Evolutionary conservation across 805 yeast species (phyloP), one percentile per base, ranked within the genome.

Genomic region (Wickerhamomyces alni): DNA sequence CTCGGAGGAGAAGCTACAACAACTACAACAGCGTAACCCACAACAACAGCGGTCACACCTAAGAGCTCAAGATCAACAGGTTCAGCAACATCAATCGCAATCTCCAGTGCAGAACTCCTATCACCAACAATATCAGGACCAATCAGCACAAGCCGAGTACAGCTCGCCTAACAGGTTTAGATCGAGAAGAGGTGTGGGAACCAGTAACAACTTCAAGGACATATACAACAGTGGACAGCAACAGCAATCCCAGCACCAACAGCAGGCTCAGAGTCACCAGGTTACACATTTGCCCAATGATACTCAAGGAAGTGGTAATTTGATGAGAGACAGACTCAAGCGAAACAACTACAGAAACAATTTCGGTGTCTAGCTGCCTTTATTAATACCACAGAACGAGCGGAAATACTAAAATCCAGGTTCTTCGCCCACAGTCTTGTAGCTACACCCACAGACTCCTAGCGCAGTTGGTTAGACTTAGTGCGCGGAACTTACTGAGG

Each of bases 271-370:
- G n/a, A n/a, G n/a, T n/a, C n/a, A n/a, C n/a, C n/a, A n/a, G n/a
- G n/a, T n/a, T n/a, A n/a, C n/a, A n/a, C n/a, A n/a, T n/a, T n/a
- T n/a, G 24, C 24, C 24, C 9, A 21, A 9, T 21, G 24, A 21
- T 7, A 21, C 24, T 7, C 6, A 21, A 6, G 9, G 9, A 9
- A 22, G 10, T 27, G 30, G 17, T 22, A 33, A n/a, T 22, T 24
- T 17, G 30, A 50, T 55, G 50, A 50, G 45, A 24, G 58, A 52
- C 30, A 48, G 57, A 24, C 33, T 55, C 22, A 55, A 48, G 36
- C 47, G 53, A 30, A 52, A 54, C 37, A 53, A 50, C 38, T 47
- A 52, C 33, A 40, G 53, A 40, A 37, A 43, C 9, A 47, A 48
- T 36, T 55, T 55, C 32, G 46, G 44, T 17, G 47, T 36, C 6